Evolutionary conservation across 2,329 filamentous ascomycete species (phyloP).

Genomic region (Diaporthe australafricana): DNA sequence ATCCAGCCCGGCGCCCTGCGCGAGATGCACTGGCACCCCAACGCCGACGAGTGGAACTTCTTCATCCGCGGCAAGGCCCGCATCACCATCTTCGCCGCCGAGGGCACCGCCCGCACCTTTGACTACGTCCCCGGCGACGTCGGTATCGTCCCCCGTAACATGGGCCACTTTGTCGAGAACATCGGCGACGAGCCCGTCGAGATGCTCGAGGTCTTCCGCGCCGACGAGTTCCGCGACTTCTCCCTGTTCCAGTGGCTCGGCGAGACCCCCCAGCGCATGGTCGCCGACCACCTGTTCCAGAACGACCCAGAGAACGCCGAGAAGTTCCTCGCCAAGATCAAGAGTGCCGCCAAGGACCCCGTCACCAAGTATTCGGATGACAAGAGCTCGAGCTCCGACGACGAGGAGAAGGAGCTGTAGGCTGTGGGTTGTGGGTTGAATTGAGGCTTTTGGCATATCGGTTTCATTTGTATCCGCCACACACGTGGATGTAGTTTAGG

Average conservation of each 20-base stretch:
- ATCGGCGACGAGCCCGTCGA: conserved; percentile 80
- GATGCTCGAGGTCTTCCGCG: conserved; percentile 80
- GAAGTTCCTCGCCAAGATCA: conserved; percentile 71
- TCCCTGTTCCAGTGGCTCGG: conserved; percentile 82
- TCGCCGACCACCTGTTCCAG: conserved; percentile 74
- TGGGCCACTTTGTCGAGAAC: conserved; percentile 87
- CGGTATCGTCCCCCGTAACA: conserved; percentile 80
- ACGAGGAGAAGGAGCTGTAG: conserved; percentile 34
- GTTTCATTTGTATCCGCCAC: not conserved
- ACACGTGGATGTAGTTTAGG: not conserved
- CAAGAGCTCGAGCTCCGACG: conserved; percentile 22
- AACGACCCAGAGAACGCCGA: conserved; percentile 70
- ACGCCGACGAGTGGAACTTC: conserved; percentile 84
- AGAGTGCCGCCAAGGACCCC: conserved; percentile 70
- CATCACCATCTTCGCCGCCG: conserved; percentile 79
- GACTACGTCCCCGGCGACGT: conserved; percentile 82
- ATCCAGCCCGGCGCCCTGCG: conserved; percentile 79
- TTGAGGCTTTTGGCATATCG: not conserved
- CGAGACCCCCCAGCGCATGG: conserved; percentile 75
- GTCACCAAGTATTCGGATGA: conserved; percentile 51
- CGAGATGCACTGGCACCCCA: conserved; percentile 87
- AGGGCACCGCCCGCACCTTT: conserved; percentile 78
- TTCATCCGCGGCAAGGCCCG: conserved; percentile 79
- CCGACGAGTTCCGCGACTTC: conserved; percentile 79
- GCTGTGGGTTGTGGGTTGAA: not conserved